These are phyloP conservation scores for Hyaloscypha variabilis DNA, from an alignment of 495 filamentous ascomycete genomes.

Conservation along the genomic window DNA sequence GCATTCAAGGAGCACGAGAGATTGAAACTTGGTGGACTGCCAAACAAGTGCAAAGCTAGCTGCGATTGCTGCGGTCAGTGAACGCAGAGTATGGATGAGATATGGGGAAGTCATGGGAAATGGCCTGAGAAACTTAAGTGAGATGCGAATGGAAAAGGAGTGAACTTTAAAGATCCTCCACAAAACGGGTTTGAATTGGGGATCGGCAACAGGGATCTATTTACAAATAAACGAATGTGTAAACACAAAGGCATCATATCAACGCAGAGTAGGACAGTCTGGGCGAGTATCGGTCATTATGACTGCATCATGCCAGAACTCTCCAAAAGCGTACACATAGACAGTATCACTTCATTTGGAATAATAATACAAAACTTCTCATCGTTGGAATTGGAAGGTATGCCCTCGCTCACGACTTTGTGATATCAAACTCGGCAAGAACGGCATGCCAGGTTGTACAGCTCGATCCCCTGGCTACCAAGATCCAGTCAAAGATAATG, in stretches of 20 bases:
- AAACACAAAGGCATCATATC: neutral
- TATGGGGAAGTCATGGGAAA: too few species aligned
- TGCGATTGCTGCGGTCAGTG: too few species aligned
- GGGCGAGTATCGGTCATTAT: neutral
- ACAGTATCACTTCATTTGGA: neutral
- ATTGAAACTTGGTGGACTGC: too few species aligned
- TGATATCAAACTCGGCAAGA: neutral
- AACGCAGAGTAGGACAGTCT: slow-evolving; percentile 7
- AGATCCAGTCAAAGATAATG: neutral
- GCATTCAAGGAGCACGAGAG: too few species aligned
- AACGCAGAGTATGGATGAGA: too few species aligned
- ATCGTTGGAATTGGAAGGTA: neutral
- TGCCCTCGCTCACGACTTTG: neutral
- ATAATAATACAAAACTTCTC: neutral
- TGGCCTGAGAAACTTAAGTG: too few species aligned
- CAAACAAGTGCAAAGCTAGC: too few species aligned
- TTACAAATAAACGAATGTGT: neutral
- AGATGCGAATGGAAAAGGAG: too few species aligned
- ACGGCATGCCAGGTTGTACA: neutral
- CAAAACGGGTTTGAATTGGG: neutral
- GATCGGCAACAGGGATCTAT: neutral
- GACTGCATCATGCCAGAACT: neutral
- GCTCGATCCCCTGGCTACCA: neutral
- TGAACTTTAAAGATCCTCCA: neutral
- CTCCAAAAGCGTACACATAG: neutral